Evolutionary conservation across 306 rosid genomes (phyloP).

Genomic region (Castanea crenata): DNA sequence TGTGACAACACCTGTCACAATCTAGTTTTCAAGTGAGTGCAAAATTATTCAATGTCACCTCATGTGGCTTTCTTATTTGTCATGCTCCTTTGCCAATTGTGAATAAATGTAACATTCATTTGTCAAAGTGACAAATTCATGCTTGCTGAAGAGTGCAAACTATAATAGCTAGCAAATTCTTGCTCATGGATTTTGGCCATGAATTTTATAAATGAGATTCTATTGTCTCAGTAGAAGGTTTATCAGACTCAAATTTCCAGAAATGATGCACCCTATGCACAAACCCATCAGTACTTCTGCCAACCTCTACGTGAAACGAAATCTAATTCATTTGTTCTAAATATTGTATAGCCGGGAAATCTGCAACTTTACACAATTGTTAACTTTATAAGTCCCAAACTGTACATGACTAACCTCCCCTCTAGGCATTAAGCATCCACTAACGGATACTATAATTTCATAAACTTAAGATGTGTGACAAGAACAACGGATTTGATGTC

Average conservation of each 20-base stretch:
- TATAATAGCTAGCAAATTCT: constrained; percentile 9
- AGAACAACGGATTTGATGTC: neutral
- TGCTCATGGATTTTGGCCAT: neutral
- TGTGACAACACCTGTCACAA: constrained; percentile 89
- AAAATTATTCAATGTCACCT: constrained; percentile 23
- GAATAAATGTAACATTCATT: constrained; percentile 30
- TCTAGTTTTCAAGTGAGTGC: constrained; percentile 71
- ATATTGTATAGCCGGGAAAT: neutral
- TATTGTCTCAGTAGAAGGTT: neutral
- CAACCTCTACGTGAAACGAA: neutral
- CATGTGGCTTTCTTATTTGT: constrained; percentile 4
- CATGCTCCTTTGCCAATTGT: constrained; percentile 16
- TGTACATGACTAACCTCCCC: neutral
- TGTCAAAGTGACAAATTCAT: constrained; percentile 10
- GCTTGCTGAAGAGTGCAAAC: constrained; percentile 15
- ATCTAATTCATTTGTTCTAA: neutral
- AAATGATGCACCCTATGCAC: neutral
- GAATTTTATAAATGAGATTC: constrained; percentile 9
- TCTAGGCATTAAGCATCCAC: neutral
- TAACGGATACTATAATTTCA: neutral
- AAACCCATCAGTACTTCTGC: neutral
- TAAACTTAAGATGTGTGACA: neutral
- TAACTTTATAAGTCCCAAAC: neutral
- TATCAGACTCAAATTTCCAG: constrained; percentile 22
- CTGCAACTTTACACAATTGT: neutral